Conservation (phyloP, 305 asterid genomes). For the Striga hermonthica region DNA sequence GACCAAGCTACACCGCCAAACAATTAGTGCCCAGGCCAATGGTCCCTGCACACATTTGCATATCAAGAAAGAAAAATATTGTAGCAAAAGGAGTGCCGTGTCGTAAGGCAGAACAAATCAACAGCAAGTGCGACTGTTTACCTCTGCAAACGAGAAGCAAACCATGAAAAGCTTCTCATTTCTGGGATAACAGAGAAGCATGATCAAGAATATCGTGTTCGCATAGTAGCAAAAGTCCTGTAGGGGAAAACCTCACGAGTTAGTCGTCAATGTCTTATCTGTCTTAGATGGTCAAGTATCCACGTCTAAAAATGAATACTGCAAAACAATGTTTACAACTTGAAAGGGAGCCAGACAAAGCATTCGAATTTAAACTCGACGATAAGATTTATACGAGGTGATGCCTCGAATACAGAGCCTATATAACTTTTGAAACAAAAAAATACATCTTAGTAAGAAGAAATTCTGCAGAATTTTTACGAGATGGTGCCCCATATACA, state of each 20-base stretch:
- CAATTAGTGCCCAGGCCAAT: constrained; percentile 94
- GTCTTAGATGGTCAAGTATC: no score
- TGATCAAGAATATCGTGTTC: constrained; percentile 76
- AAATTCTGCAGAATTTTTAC: no score
- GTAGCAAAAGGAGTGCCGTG: background rate
- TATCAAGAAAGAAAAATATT: constrained; percentile 2
- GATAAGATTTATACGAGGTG: no score
- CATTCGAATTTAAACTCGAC: no score
- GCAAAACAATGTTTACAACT: no score
- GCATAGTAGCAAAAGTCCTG: constrained; percentile 99
- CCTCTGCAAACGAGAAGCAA: constrained; percentile 99
- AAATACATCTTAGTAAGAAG: no score
- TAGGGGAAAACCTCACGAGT: constrained; percentile 22
- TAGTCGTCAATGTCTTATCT: constrained; percentile 13
- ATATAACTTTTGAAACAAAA: no score
- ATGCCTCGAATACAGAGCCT: no score
- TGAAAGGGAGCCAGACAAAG: no score
- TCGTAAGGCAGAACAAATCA: constrained; percentile 19
- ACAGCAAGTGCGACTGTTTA: constrained; percentile 31
- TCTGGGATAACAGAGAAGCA: constrained; percentile 74
- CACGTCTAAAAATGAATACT: no score
- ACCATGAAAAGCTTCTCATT: constrained; percentile 93
- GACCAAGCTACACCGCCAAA: constrained; percentile 97
- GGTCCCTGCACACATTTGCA: constrained; percentile 63
- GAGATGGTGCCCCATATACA: no score